Evolutionary conservation across 805 yeast genomes (phyloP).

Genomic region (Naumovozyma castellii): DNA sequence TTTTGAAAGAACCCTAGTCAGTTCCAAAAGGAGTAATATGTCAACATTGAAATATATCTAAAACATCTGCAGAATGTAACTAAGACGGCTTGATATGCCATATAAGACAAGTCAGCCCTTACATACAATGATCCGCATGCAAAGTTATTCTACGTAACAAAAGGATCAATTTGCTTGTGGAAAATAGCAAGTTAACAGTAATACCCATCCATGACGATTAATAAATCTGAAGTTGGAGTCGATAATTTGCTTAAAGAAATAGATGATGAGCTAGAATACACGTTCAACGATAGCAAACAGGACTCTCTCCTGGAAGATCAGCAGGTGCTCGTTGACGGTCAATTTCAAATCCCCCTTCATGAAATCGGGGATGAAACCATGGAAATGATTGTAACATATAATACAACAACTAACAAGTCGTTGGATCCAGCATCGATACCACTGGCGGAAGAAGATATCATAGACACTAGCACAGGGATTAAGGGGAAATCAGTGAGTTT

Average conservation of each 20-base stretch:
- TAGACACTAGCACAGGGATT: neutral
- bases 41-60: too few relatives aligned
- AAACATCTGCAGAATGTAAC: too few relatives aligned
- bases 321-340: too few relatives aligned
- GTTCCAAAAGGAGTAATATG: too few relatives aligned
- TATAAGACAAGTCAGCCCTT: too few relatives aligned
- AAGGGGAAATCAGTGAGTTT: neutral
- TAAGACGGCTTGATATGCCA: too few relatives aligned
- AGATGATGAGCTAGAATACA: slow-evolving; percentile 22
- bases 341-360: slow-evolving; percentile 18
- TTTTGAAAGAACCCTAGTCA: too few relatives aligned
- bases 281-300: slow-evolving; percentile 4
- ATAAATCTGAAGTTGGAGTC: slow-evolving; percentile 6
- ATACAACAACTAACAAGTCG: slow-evolving; percentile 11
- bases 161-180: too few relatives aligned
- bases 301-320: neutral
- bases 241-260: slow-evolving; percentile 25
- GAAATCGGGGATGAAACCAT: slow-evolving; percentile 29
- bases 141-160: too few relatives aligned
- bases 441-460: neutral
- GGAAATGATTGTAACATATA: slow-evolving; percentile 24
- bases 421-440: neutral
- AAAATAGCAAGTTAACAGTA: too few relatives aligned
- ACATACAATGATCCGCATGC: too few relatives aligned
- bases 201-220: neutral